A percentile compares a stretch with the other conserved stretches of the same genome.
Conservation (phyloP, 1,139 yeast genomes). For the Kazachstania sp. region DNA sequence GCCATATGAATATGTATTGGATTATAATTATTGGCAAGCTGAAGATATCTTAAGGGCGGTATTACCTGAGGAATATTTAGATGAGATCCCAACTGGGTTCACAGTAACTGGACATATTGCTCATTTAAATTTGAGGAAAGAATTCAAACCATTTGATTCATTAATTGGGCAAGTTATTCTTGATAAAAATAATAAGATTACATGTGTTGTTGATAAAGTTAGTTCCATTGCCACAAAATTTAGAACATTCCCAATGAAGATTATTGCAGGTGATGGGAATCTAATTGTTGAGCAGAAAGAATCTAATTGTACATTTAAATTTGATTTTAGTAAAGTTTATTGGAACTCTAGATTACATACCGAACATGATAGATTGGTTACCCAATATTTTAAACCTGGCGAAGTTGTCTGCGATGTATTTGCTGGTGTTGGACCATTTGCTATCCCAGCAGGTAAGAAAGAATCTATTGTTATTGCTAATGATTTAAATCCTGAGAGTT, state of each 20-base stretch:
- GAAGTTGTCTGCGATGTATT: constrained; percentile 89
- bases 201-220: constrained; percentile 90
- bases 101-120: constrained; percentile 96
- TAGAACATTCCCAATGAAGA: constrained; percentile 89
- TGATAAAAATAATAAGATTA: constrained; percentile 72
- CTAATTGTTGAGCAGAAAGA: constrained; percentile 81
- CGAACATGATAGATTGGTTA: constrained; percentile 79
- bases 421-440: constrained; percentile 99
- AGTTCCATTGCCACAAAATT: constrained; percentile 81
- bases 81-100: constrained; percentile 82
- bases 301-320: constrained; percentile 74
- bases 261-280: constrained; percentile 67
- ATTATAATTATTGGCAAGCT: constrained; percentile 75
- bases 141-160: constrained; percentile 71
- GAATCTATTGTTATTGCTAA: constrained; percentile 76
- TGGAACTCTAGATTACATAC: constrained; percentile 96
- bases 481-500: constrained; percentile 87
- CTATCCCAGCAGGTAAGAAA: constrained; percentile 90
- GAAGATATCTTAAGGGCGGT: constrained; percentile 76
- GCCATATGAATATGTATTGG: constrained; percentile 51
- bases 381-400: constrained; percentile 45
- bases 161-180: constrained; percentile 85
- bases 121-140: constrained; percentile 77
- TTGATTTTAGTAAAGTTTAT: constrained; percentile 88
- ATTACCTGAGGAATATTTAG: constrained; percentile 60